Base-by-base conservation (phyloP, 768 basidiomycete genomes). In the Calvatia gigantea region DNA sequence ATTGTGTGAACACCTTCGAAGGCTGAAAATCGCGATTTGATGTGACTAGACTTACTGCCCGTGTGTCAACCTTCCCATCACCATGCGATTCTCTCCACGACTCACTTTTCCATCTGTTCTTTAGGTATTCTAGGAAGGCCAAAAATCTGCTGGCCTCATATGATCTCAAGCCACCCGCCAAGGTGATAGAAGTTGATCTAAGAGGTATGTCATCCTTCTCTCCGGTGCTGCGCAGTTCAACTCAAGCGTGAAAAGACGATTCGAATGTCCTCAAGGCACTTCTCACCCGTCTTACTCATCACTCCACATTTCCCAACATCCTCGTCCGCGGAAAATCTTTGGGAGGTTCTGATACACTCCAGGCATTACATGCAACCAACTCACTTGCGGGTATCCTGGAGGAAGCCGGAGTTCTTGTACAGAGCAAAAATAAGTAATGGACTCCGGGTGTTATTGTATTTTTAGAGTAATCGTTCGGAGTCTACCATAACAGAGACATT, bases 241-340 rank as follows among this genome's bases (percentile, higher is more conserved):
- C 42, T 38, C 12, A 42, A 39, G 49, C 39, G 15, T 51, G 19
- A 53, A 6, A 57, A 89, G 86, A 79, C 58, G 90, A 92, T 62
- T 72, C 76, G 0, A 70, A 73, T 7, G 71, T 82, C 27, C 75
- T 93, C 59, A 91, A 93, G 67, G 68, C 73, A 8, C 70, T 92
- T 28, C 72, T 93, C 45, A 74, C 73, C 7, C 83, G 89, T 33
- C 68, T 91, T 28, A 93, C 90, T 2, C 69, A 71, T 2, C 86
- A 77, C 12, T 67, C 76, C 6, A 92, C 91, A 3, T 90, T 91
- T 65, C 91, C 91, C 1, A 93, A 93, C 59, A 72, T 89, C 51
- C 61, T 93, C 25, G 62, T 92, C 11, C 74, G 75, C 17, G 89
- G 89, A 7, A 74, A 70, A 44, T 82, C 82, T 5, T 71, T 89